Percentiles rank a stretch among this genome's conserved stretches.
Conservation (phyloP, 129 eudicot species). For the Silybum marianum region DNA sequence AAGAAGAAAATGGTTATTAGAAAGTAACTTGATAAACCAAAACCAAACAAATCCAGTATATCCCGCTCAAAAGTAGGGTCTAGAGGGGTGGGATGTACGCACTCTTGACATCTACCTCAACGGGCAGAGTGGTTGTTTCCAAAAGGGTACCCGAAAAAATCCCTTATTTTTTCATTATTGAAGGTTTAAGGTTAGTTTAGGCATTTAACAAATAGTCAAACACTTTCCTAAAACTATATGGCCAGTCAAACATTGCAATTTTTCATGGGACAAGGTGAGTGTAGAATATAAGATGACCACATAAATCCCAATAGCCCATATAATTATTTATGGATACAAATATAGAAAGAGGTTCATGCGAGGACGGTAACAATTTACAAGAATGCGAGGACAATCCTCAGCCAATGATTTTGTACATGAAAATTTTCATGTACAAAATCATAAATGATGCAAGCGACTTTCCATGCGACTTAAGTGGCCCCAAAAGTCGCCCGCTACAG, state of each 20-base stretch:
- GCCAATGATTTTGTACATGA: no score
- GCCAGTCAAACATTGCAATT: neutral
- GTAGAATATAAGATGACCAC: neutral
- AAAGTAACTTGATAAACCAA: neutral
- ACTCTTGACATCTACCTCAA: no score
- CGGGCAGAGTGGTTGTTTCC: no score
- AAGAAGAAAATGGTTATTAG: constrained; percentile 9
- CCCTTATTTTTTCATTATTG: neutral
- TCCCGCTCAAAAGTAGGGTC: neutral
- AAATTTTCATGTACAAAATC: no score
- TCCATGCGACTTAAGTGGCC: no score
- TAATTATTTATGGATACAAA: neutral
- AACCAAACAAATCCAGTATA: neutral
- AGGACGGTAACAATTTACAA: no score
- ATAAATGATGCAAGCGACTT: no score
- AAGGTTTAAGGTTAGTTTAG: neutral
- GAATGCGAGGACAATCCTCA: no score
- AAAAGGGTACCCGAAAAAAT: neutral
- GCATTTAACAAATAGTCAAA: neutral
- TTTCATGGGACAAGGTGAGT: neutral
- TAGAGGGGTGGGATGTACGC: no score
- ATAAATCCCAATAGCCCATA: neutral
- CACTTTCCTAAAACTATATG: neutral
- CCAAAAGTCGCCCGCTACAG: no score
- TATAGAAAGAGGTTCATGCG: no score